phyloP scores from a whole-genome alignment of 2,329 filamentous ascomycete genomes.

The Anisogramma anomala region DNA sequence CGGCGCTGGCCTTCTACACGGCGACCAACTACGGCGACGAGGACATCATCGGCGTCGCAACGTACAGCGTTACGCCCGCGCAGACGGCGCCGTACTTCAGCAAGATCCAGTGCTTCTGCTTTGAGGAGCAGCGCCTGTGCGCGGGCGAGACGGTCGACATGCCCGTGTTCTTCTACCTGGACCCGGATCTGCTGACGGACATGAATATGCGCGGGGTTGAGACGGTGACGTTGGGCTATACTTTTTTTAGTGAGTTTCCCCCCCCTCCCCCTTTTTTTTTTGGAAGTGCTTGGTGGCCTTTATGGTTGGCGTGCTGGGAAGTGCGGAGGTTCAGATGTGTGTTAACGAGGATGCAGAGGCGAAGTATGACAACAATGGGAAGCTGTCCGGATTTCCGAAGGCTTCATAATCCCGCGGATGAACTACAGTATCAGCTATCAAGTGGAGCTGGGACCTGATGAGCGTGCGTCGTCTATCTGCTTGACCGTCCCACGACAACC shows the following conservation, averaged over 20 bases:
- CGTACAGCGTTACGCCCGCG: conserved; percentile 90
- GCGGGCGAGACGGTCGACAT: conserved; percentile 97
- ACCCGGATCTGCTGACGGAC: conserved; percentile 88
- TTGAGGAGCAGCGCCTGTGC: conserved; percentile 89
- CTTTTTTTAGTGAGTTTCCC: conserved; percentile 92
- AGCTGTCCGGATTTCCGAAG: conserved; percentile 35
- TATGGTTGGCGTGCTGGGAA: neutral
- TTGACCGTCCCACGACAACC: too few relatives aligned
- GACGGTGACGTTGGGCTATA: conserved; percentile 92
- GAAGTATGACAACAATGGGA: conserved; percentile 71
- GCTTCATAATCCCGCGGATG: conserved; percentile 13
- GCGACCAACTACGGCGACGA: conserved; percentile 81
- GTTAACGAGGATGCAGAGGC: conserved; percentile 50
- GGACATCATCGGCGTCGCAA: conserved; percentile 96
- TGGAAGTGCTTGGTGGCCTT: too few relatives aligned
- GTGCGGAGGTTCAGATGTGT: neutral
- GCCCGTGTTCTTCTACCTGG: conserved; percentile 99
- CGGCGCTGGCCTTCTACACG: conserved; percentile 92
- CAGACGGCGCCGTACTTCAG: conserved; percentile 97
- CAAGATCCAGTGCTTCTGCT: conserved; percentile 99
- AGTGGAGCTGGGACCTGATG: too few relatives aligned
- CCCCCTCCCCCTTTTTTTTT: too few relatives aligned
- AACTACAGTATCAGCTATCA: too few relatives aligned
- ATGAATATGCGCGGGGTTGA: conserved; percentile 87
- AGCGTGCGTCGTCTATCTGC: too few relatives aligned